These are phyloP conservation scores for Venturia nashicola DNA, from an alignment of 2,329 filamentous ascomycete species.

Conservation along the genomic window DNA sequence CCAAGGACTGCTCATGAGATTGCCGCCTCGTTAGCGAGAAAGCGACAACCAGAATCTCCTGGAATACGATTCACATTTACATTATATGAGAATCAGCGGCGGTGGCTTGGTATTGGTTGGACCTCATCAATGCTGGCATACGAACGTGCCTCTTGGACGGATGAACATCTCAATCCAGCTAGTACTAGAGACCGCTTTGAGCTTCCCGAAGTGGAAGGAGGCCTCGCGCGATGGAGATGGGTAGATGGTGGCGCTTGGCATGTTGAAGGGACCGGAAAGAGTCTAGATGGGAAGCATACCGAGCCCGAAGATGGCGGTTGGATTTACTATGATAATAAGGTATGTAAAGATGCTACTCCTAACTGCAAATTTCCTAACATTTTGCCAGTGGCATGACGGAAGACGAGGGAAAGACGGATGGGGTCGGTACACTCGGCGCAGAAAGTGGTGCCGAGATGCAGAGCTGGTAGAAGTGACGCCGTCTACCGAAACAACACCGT, in stretches of 20 bases:
- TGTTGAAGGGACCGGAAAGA: slow-evolving; percentile 57
- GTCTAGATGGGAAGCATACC: slow-evolving; percentile 32
- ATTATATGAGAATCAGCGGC: slow-evolving; percentile 88
- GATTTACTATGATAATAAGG: slow-evolving; percentile 98
- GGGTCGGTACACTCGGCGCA: slow-evolving; percentile 82
- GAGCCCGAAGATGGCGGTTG: slow-evolving; percentile 53
- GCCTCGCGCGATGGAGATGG: slow-evolving; percentile 63
- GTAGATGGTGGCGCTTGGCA: slow-evolving; percentile 75
- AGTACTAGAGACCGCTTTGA: slow-evolving; percentile 62
- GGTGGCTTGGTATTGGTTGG: slow-evolving; percentile 94
- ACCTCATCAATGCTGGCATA: slow-evolving; percentile 84
- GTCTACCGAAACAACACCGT: slow-evolving; percentile 31
- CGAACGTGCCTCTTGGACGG: slow-evolving; percentile 84
- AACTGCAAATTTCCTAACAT: slow-evolving; percentile 12
- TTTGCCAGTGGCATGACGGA: slow-evolving; percentile 69
- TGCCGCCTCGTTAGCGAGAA: slow-evolving; percentile 30
- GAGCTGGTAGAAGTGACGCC: slow-evolving; percentile 69
- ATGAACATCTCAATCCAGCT: slow-evolving; percentile 80
- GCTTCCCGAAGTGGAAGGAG: slow-evolving; percentile 53
- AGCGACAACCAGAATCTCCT: slow-evolving; percentile 39
- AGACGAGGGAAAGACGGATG: slow-evolving; percentile 78
- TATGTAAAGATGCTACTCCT: slow-evolving; percentile 25
- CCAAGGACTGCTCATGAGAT: slow-evolving; percentile 36
- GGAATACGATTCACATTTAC: slow-evolving; percentile 95
- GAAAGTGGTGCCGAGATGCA: slow-evolving; percentile 95